Evolutionary conservation across 768 basidiomycete genomes (phyloP).

Genomic region (Leucocoprinus birnbaumii): DNA sequence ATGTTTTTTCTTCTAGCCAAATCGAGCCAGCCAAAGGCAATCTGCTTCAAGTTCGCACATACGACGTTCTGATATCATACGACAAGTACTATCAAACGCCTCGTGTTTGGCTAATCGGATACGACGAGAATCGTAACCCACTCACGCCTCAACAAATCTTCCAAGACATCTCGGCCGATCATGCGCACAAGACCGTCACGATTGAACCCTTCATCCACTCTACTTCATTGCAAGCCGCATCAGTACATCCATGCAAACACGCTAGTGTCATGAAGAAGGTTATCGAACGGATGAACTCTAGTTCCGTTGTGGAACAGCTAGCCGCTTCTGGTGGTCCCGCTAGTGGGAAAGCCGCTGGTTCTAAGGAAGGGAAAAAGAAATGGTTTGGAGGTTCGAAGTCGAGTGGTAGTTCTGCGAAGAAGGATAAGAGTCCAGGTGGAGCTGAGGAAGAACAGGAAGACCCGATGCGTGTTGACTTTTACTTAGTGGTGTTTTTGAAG

Average conservation of each 20-base stretch:
- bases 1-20: slow-evolving; percentile 35
- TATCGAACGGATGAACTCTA: slow-evolving; percentile 96
- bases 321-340: slow-evolving; percentile 43
- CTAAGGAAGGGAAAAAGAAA: slow-evolving; percentile 71
- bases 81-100: slow-evolving; percentile 99
- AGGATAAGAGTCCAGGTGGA: slow-evolving; percentile 13
- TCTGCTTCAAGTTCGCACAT: slow-evolving; percentile 92
- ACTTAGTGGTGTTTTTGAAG: slow-evolving; percentile 97
- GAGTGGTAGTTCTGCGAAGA: slow-evolving; percentile 3
- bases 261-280: slow-evolving; percentile 99
- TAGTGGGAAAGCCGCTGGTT: slow-evolving; percentile 20
- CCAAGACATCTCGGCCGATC: slow-evolving; percentile 96
- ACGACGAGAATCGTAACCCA: slow-evolving; percentile 93
- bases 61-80: slow-evolving; percentile 99
- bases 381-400: slow-evolving; percentile 44
- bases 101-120: slow-evolving; percentile 95
- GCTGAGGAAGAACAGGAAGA: slow-evolving; percentile 71
- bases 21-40: slow-evolving; percentile 74
- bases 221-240: slow-evolving; percentile 78
- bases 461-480: slow-evolving; percentile 97
- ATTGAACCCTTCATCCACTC: slow-evolving; percentile 99
- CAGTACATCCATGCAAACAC: slow-evolving; percentile 98
- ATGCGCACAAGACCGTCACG: slow-evolving; percentile 97
- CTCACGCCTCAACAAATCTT: slow-evolving; percentile 90
- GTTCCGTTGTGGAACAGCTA: slow-evolving; percentile 80